These are phyloP conservation scores for Cadophora sp. DNA, from an alignment of 2,329 filamentous ascomycete species.

Conservation along the genomic window DNA sequence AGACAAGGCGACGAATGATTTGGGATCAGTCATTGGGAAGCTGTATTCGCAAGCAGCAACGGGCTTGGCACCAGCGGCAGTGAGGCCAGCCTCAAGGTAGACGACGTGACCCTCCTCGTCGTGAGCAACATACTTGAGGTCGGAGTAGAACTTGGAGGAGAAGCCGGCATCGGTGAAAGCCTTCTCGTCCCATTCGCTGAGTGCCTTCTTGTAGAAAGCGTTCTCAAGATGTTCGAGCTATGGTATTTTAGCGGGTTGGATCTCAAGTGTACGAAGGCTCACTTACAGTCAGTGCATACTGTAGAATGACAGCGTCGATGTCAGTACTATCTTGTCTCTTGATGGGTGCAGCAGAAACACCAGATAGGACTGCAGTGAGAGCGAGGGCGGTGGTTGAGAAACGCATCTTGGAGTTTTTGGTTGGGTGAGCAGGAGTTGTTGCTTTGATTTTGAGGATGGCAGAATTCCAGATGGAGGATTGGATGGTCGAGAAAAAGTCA, in stretches of 20 bases:
- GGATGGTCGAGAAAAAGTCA: background rate
- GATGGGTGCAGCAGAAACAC: constrained; percentile 30
- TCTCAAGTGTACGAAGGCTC: background rate
- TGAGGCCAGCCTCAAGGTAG: constrained; percentile 57
- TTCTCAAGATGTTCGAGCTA: constrained; percentile 65
- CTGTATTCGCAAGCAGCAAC: constrained; percentile 62
- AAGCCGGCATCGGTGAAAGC: constrained; percentile 61
- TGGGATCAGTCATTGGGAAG: constrained; percentile 57
- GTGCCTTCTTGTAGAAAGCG: constrained; percentile 67
- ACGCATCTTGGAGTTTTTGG: constrained; percentile 34
- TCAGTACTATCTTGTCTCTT: constrained; percentile 37
- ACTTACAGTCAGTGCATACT: constrained; percentile 53
- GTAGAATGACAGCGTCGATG: constrained; percentile 49
- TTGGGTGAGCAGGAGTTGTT: background rate
- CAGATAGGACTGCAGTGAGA: constrained; percentile 28
- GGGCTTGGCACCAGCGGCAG: constrained; percentile 56
- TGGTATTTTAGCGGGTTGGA: constrained; percentile 19
- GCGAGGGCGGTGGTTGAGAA: constrained; percentile 35
- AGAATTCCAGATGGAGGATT: background rate
- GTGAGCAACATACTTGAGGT: constrained; percentile 60
- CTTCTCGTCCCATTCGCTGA: constrained; percentile 60
- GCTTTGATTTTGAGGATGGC: background rate
- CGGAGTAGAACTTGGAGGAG: constrained; percentile 59
- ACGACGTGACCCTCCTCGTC: constrained; percentile 66
- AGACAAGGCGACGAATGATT: constrained; percentile 60